phyloP scores from a whole-genome alignment of 75 land plant species.

The Picea sitchensis region DNA sequence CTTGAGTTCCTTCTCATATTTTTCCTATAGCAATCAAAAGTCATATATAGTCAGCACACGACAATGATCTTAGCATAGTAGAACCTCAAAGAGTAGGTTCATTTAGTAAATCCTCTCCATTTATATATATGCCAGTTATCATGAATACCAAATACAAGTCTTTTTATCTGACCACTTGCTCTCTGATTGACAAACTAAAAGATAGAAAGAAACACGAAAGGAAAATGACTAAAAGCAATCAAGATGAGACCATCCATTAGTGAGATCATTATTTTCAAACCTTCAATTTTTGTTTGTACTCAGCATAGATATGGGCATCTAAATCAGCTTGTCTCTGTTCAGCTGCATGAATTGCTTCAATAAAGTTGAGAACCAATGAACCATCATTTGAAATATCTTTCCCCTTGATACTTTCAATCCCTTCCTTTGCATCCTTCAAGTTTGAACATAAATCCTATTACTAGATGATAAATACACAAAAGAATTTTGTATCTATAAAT shows the following conservation, averaged over 20 bases:
- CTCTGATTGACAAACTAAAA: not conserved
- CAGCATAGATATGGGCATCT: slow-evolving; percentile 65
- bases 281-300: slow-evolving; percentile 58
- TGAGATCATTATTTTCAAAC: slow-evolving; percentile 24
- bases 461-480: not conserved
- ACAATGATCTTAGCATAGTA: not conserved
- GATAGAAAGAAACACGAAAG: not conserved
- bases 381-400: slow-evolving; percentile 32
- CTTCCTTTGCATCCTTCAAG: slow-evolving; percentile 20
- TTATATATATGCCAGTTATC: not conserved
- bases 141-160: not conserved
- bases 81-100: not conserved
- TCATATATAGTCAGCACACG: not conserved
- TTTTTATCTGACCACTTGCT: not conserved
- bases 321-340: slow-evolving; percentile 78
- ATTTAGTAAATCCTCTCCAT: not conserved
- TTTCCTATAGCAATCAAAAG: slow-evolving; percentile 35
- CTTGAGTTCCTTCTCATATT: slow-evolving; percentile 64
- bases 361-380: slow-evolving; percentile 50
- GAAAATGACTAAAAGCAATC: slow-evolving; percentile 8
- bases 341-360: slow-evolving; percentile 88
- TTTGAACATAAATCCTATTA: slow-evolving; percentile 5
- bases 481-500: not conserved
- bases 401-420: slow-evolving; percentile 16
- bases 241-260: not conserved